Base-by-base conservation (phyloP, 306 rosid genomes). In the Rosa persica region DNA sequence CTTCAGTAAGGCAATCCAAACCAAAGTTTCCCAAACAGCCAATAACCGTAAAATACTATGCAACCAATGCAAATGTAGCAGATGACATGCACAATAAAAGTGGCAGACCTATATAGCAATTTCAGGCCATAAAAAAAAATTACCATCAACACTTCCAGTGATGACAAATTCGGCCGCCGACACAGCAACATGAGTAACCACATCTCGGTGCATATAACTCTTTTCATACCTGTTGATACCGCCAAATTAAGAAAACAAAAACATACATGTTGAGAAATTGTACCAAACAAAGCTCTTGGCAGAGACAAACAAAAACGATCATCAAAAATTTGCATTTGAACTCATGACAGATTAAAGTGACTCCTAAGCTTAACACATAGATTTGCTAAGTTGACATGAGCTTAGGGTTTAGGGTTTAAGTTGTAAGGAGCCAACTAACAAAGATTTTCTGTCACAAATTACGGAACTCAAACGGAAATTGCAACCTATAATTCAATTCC, bases 131-230 rank as follows among this genome's bases (percentile, higher is more conserved):
- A 13, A 8, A 22, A 46, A 46, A 38, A 20, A 54, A 12, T 57
- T 89, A 93, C 99, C 99, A 81, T 95, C 99, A 68, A 81, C 76
- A 82, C 99, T 95, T 84, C 99, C 99, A 42, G 99, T 95, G 15
- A 93, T 85, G 76, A 95, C 86, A 86, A 93, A 95, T 13, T 91
- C 97, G 0, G 97, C 99, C n/a, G 88, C 51, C 0, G 98, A 93
- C 73, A 93, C 98, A 79, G 94, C 97, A 60, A 93, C 98, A 86
- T 95, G 99, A 0, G 97, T 95, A 78, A 91, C 98, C 84, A 95
- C 98, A 43, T 93, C 97, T 0, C 98, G 93, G 73, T 95, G 99
- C 99, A 95, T 95, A 78, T 93, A 93, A 75, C 99, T 95, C 65
- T 95, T 95, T 89, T 95, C 99, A 38, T 95, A 95, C 99, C 99